Evolutionary conservation across 257 asterid genomes (phyloP), one percentile per base, ranked within the genome.

Genomic region (Linaria vulgaris): DNA sequence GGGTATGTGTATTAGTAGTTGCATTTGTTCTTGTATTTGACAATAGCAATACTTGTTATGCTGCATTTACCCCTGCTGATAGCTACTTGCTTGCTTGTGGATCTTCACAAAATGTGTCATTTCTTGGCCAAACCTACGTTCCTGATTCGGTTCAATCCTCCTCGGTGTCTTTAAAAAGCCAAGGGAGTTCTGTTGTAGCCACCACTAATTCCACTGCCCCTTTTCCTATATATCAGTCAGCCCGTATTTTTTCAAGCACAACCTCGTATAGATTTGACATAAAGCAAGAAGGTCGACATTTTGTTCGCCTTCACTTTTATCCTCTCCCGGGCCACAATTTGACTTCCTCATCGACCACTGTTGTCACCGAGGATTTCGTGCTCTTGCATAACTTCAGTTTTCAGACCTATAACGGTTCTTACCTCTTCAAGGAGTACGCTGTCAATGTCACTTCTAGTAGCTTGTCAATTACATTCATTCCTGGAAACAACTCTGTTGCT

Each of bases 231-330:
- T 79, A 84, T 43, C 90, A 76, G 48, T 84, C 84, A 37, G 92
- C 83, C 10, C 59, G 92, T 45, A 43, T 84, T 25, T 87, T 87
- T 52, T 49, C 82, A 7, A 71, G 73, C 81, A 79, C 77, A 5
- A 53, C 88, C 0, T 72, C 92, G 20, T 87, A 87, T 58, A 75
- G 74, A 37, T 87, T 87, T 45, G 54, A 37, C 17, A 79, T 87
- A 13, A 16, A 57, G 51, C 66, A 49, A 58, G 62, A 79, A 58
- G 95, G 95, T 46, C 76, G 91, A 23, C 86, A 87, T 68, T 84
- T 86, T 86, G 78, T 84, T 23, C 95, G 95, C 61, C 90, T 87
- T 47, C 81, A 87, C 61, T 84, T 87, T 23, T 80, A 80, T 37
- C 90, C 90, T 14, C 39, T 84, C 34, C 86, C 80, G 0, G 81